These are phyloP conservation scores for Lentinula lateritia DNA, from an alignment of 768 basidiomycete species.

Conservation along the genomic window DNA sequence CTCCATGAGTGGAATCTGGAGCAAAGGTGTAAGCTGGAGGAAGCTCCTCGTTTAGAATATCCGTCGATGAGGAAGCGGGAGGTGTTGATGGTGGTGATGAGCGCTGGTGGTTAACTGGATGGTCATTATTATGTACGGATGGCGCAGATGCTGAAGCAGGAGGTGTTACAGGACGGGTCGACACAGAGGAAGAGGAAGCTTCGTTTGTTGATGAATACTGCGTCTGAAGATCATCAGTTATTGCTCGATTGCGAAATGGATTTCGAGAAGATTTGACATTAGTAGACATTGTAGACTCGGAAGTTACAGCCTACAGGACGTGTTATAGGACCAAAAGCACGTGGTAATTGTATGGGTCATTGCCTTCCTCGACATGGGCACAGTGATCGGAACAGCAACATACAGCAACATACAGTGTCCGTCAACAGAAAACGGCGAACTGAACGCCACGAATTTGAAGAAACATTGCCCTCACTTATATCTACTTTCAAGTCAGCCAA, in stretches of 20 bases:
- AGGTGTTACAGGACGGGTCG: not conserved
- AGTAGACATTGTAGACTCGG: not conserved
- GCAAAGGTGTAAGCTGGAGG: conserved; percentile 69
- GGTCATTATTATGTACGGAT: not conserved
- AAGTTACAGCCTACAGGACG: not conserved
- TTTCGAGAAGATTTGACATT: not conserved
- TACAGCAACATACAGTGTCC: no score
- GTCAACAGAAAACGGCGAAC: no score
- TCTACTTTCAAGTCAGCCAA: no score
- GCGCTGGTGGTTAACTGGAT: not conserved
- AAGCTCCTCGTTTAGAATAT: conserved; percentile 1
- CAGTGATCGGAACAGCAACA: not conserved
- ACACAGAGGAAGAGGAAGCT: not conserved
- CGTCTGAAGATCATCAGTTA: not conserved
- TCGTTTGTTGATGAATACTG: not conserved
- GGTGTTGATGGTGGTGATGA: not conserved
- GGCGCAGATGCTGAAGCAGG: not conserved
- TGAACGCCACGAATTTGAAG: no score
- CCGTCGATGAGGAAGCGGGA: not conserved
- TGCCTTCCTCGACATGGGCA: no score
- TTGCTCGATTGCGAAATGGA: not conserved
- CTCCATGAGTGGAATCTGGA: conserved; percentile 50
- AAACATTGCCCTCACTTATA: no score
- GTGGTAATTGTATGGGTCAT: not conserved
- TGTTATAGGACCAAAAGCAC: not conserved